These are phyloP conservation scores for Candida nitratophila DNA, from an alignment of 805 yeast genomes.

Conservation along the genomic window DNA sequence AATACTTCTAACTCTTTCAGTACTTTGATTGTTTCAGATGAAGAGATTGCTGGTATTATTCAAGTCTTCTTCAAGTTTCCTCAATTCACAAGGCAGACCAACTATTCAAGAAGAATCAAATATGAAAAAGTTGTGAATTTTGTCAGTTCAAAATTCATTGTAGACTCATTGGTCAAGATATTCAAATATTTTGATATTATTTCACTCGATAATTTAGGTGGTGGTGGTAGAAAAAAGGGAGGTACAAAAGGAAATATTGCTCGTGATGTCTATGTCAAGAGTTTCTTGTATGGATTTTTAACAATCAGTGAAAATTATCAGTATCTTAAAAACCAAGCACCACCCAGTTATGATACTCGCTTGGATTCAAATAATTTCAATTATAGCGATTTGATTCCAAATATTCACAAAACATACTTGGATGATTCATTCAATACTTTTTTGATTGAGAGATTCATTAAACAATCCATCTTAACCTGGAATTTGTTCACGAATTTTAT, in stretches of 20 bases:
- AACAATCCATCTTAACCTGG: not conserved
- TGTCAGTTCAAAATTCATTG: constrained; percentile 5
- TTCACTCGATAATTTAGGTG: not conserved
- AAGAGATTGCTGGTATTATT: constrained; percentile 8
- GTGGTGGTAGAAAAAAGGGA: not conserved
- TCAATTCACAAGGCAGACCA: not conserved
- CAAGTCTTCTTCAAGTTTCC: constrained; percentile 6
- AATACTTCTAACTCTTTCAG: no score
- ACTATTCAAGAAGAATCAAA: constrained; percentile 4
- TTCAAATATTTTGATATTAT: not conserved
- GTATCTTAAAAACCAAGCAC: not conserved
- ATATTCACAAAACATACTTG: not conserved
- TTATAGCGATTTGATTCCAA: not conserved
- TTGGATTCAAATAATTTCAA: not conserved
- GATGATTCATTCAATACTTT: constrained; percentile 1
- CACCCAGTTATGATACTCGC: not conserved
- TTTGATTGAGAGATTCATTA: not conserved
- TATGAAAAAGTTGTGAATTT: constrained; percentile 8
- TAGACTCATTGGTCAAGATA: not conserved
- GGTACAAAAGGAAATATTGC: not conserved
- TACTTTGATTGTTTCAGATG: no score
- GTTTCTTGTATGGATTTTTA: not conserved
- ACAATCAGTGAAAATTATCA: not conserved
- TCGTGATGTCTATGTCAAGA: not conserved
- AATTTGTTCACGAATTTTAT: not conserved